Evolutionary conservation across 2,329 filamentous ascomycete species (phyloP), one percentile per base, ranked within the genome.

Genomic region (Chaetomiaceae sp.): DNA sequence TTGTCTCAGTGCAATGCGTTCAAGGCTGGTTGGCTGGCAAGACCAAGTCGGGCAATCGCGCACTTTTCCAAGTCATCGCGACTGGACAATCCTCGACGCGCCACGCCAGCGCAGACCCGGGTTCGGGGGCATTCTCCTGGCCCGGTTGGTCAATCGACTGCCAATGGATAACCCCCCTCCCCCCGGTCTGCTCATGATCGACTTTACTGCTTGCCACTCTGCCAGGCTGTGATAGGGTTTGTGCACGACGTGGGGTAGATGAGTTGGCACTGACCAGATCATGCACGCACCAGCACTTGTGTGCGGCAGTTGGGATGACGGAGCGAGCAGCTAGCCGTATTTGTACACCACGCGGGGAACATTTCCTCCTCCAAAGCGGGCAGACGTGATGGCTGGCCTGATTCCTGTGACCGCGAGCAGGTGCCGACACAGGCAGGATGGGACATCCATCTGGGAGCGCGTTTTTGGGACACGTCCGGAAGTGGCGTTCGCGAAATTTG

Each of bases 191-290:
- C 8, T 29, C 27, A 33, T 6, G 41, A 44, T 42, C 21, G 9
- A 25, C 27, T 25, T 25, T 16, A 18, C 13, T 18, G 32, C 14
- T n/a, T n/a, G n/a, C n/a, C n/a, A n/a, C n/a, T n/a, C n/a, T 20
- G 48, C 38, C 37, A 51, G 59, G 53, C 57, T 53, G 51, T 55
- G 53, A 42, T 48, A 41, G 51, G 51, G 47, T 54, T 48, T 42
- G 32, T 25, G 25, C 49, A 48, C 44, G 29, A 42, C 48, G 51
- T 53, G 56, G 56, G 55, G 37, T 40, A 51, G 59, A 60, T 64
- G 64, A 57, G 64, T 53, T 65, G 61, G 59, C 62, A 65, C 40
- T 53, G 53, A 54, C 57, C 53, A 40, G 42, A 58, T 58, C 60
- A 62, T 61, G 60, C 61, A 57, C 51, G 32, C 25, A 34, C 25